Base-by-base conservation (phyloP, 2,329 filamentous ascomycete species). In the Aureobasidium sp. region DNA sequence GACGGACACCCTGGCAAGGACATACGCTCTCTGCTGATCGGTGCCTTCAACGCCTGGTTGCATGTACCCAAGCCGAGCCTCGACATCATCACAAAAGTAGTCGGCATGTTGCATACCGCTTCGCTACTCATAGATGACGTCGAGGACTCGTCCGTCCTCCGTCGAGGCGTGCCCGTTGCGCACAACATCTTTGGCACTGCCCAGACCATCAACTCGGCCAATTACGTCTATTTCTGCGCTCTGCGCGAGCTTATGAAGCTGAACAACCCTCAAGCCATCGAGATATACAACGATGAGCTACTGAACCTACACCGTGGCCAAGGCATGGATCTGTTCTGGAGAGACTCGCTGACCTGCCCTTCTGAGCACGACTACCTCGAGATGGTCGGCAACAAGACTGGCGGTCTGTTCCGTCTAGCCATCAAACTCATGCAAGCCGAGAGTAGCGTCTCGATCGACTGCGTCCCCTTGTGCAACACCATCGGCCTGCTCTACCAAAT, bases 381-480 rank as follows among this genome's bases (percentile, higher is more conserved):
- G 72, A 95, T 95, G 90, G 90, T 95, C 11, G 84, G 84, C 67
- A 92, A 95, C 76, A 95, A 95, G 77, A 95, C 90, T 0, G 90
- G 90, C 57, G 90, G 90, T 0, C 79, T 96, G 1, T 95, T 95
- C 77, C 82, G 90, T 42, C 77, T 95, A 10, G 89, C 88, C 42
- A 86, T 95, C 71, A 90, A 92, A 75, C 81, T 95, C 31, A 95
- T 95, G 89, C 89, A 93, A 73, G 87, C 87, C 58, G 87, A 92
- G 74, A 81, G 78, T 60, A 71, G 75, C 35, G 75, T 65, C 10
- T 65, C 70, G 45, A 68, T 79, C 55, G 87, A 93, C 77, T 93
- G 88, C 74, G 83, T 90, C 35, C 87, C 90, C 19, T 84, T 99
- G 19, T 89, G 95, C 69, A 95, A 91, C 73, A 79, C 90, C 33